Percentiles rank a stretch among this genome's conserved stretches.
Evolutionary conservation across 1,139 yeast species (phyloP).

Genomic region (Protomyces macrosporus): DNA sequence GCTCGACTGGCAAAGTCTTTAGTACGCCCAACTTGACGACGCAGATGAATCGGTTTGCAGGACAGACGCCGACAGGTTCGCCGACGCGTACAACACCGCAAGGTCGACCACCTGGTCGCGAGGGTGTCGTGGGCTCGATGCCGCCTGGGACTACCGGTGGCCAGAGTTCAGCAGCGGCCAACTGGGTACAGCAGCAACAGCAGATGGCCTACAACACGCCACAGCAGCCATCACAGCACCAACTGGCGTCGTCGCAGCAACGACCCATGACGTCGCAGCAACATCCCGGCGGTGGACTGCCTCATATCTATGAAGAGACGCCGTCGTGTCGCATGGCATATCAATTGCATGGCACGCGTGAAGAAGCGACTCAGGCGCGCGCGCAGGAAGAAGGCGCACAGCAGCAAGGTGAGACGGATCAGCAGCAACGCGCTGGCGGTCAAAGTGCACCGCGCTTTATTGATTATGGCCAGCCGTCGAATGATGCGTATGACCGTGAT

Average conservation of each 20-base stretch:
- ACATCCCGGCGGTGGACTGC: slow-evolving; percentile 8
- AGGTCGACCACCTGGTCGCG: slow-evolving; percentile 2
- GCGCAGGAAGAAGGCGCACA: not conserved
- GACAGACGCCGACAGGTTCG: slow-evolving; percentile 11
- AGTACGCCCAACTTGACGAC: slow-evolving; percentile 19
- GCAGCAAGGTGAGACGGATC: not conserved
- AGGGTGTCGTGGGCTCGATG: not conserved
- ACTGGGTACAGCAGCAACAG: slow-evolving; percentile 22
- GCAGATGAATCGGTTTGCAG: slow-evolving; percentile 17
- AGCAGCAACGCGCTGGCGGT: not conserved
- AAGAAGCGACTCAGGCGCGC: not conserved
- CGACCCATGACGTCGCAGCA: not conserved
- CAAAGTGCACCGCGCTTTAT: not conserved
- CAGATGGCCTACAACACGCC: slow-evolving; percentile 19
- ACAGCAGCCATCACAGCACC: slow-evolving; percentile 5
- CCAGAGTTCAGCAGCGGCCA: not conserved
- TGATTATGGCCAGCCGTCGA: slow-evolving; percentile 1
- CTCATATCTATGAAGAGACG: slow-evolving; percentile 20
- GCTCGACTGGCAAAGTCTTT: slow-evolving; percentile 11
- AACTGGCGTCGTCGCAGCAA: slow-evolving; percentile 6
- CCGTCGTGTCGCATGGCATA: slow-evolving; percentile 25
- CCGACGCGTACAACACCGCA: slow-evolving; percentile 4
- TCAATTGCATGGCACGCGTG: slow-evolving; percentile 17
- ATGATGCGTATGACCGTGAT: not conserved
- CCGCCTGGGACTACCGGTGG: not conserved